These are phyloP conservation scores for Brasilioporus rufonigricans DNA, from an alignment of 768 basidiomycete genomes.

Conservation along the genomic window DNA sequence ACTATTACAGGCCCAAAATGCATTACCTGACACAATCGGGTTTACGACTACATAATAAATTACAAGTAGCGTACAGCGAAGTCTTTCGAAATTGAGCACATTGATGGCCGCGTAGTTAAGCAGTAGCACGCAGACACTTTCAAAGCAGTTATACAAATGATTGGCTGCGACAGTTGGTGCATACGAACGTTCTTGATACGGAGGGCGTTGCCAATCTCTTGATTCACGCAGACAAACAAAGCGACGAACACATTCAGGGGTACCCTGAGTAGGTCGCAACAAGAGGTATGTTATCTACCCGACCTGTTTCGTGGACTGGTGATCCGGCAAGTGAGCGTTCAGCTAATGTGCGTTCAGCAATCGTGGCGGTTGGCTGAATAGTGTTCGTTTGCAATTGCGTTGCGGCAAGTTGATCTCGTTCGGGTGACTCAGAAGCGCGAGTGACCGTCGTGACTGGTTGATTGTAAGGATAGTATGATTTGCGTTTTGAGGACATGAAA, in stretches of 20 bases:
- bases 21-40: background rate
- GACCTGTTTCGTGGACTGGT: conserved; percentile 30
- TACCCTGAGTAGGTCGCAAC: conserved; percentile 23
- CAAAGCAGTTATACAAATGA: conserved; percentile 10
- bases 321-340: conserved; percentile 44
- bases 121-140: background rate
- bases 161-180: conserved; percentile 2
- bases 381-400: conserved; percentile 40
- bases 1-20: background rate
- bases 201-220: background rate
- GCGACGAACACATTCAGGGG: conserved; percentile 1
- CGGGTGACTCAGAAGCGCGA: conserved; percentile 27
- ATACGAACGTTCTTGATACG: background rate
- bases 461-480: conserved; percentile 88
- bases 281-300: conserved; percentile 44
- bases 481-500: conserved; percentile 66
- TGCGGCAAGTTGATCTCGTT: conserved; percentile 26
- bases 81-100: background rate
- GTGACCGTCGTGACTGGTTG: conserved; percentile 48
- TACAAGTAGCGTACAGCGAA: conserved; percentile 17
- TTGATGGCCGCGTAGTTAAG: background rate
- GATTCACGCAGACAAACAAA: background rate
- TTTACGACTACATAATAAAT: conserved; percentile 2
- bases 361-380: conserved; percentile 42
- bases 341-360: conserved; percentile 38